phyloP scores from a whole-genome alignment of 1,284 basidiomycete genomes.

The Marasmius oreades region DNA sequence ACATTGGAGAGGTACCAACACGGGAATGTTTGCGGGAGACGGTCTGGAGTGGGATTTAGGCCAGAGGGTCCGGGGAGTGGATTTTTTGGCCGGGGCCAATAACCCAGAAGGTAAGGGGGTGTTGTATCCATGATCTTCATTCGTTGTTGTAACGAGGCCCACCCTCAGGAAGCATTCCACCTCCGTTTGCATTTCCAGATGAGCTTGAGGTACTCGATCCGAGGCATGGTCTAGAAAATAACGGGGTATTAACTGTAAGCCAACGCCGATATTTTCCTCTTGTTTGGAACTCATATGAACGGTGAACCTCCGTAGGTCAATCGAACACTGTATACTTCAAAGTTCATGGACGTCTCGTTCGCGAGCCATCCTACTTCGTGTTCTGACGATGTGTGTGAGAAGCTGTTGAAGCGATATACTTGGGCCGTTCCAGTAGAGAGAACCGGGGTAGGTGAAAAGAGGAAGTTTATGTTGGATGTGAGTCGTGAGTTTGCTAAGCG shows the following conservation, averaged over 20 bases:
- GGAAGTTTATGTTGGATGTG: not conserved
- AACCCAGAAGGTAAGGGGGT: constrained; percentile 13
- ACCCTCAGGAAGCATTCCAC: not conserved
- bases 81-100: constrained; percentile 16
- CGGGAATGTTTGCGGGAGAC: constrained; percentile 48
- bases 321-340: not conserved
- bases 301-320: not conserved
- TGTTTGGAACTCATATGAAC: not conserved
- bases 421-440: not conserved
- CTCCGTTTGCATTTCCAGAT: not conserved
- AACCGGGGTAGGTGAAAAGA: not conserved
- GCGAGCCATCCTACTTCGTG: not conserved
- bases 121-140: constrained; percentile 30
- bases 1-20: constrained; percentile 65
- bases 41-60: constrained; percentile 34
- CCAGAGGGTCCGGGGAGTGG: constrained; percentile 32
- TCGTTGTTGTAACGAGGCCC: not conserved
- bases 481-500: constrained; percentile 18
- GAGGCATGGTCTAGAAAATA: not conserved
- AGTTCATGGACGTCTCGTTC: not conserved
- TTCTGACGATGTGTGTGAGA: not conserved
- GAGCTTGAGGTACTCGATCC: not conserved
- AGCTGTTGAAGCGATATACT: not conserved
- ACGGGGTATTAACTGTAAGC: not conserved
- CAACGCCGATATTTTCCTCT: not conserved